Conservation (phyloP, 2,329 filamentous ascomycete species). For the Hyphodiscus sp. region DNA sequence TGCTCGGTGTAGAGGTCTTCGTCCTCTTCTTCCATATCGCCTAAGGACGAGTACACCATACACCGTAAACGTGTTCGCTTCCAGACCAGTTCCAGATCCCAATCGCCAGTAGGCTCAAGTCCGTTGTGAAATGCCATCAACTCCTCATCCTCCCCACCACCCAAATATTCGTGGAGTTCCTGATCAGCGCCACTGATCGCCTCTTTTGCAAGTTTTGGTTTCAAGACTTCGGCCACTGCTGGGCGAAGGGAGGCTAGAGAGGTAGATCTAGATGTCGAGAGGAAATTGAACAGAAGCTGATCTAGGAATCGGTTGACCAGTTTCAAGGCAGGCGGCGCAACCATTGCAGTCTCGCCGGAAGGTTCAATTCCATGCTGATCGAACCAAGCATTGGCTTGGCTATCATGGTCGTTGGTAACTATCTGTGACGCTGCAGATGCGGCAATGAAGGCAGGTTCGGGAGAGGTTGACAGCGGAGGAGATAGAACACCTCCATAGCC, state of each 20-base stretch:
- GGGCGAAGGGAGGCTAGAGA: slow-evolving; percentile 68
- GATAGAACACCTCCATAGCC: slow-evolving; percentile 52
- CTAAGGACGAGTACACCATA: slow-evolving; percentile 96
- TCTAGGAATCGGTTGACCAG: slow-evolving; percentile 91
- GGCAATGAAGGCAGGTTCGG: slow-evolving; percentile 81
- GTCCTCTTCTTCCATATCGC: slow-evolving; percentile 96
- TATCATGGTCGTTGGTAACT: slow-evolving; percentile 81
- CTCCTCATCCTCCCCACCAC: slow-evolving; percentile 70
- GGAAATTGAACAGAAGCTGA: slow-evolving; percentile 83
- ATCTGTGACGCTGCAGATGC: slow-evolving; percentile 84
- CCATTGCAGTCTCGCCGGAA: slow-evolving; percentile 61
- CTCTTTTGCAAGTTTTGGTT: slow-evolving; percentile 80
- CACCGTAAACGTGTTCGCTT: slow-evolving; percentile 87
- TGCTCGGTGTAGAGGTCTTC: slow-evolving; percentile 84
- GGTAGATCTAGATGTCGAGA: slow-evolving; percentile 74
- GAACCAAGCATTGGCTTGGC: slow-evolving; percentile 62
- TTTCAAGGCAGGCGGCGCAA: slow-evolving; percentile 65
- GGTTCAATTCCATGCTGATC: slow-evolving; percentile 62
- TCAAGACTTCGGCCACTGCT: slow-evolving; percentile 80
- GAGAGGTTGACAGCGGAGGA: slow-evolving; percentile 63
- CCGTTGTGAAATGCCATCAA: slow-evolving; percentile 48
- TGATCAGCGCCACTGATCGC: slow-evolving; percentile 78
- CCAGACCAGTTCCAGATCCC: slow-evolving; percentile 91
- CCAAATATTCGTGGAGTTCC: slow-evolving; percentile 81
- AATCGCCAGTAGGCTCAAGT: slow-evolving; percentile 50